Base-by-base conservation (phyloP, 805 yeast species). In the Priceomyces carsonii region DNA sequence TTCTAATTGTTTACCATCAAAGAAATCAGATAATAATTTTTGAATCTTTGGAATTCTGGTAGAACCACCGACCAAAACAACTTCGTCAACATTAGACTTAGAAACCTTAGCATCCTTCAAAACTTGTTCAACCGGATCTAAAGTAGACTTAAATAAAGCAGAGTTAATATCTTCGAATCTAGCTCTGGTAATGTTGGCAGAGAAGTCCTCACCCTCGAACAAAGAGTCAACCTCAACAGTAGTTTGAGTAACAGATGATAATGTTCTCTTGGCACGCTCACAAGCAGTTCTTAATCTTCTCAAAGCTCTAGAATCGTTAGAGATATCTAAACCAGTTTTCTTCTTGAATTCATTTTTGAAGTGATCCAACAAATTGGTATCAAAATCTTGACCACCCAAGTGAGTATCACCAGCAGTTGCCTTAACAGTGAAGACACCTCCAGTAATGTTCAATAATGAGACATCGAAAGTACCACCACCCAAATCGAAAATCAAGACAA, bases 381-480 rank as follows among this genome's bases (percentile, higher is more conserved):
- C 74, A 58, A 68, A 68, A 62, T 68, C 74, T 58, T 68, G 73
- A 65, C 74, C 74, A 64, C 74, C 74, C 59, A 68, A 67, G 59
- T 68, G 74, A 48, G 74, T 68, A 59, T 68, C 74, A 67, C 74
- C 74, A 52, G 74, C 72, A 43, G 96, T 88, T 55, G 96, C 95
- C 79, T 88, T 88, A 59, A 88, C 96, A 63, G 89, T 89, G 77
- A 88, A 88, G 61, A 88, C 89, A 82, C 96, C 96, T 59, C 91
- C 96, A 66, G 89, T 91, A 64, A 88, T 87, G 64, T 86, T 80
- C 58, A 88, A 77, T 53, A 88, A 75, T 34, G 96, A 89, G 47
- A 89, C 96, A 87, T 88, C 96, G 72, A 88, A 88, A 59, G 96
- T 88, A 77, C 96, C 96, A 72, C 96, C 96, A 80, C 96, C 96